A percentile compares a stretch with the other conserved stretches of the same genome.
Conservation (phyloP, 345 rosid species). For the Kandelia obovata region DNA sequence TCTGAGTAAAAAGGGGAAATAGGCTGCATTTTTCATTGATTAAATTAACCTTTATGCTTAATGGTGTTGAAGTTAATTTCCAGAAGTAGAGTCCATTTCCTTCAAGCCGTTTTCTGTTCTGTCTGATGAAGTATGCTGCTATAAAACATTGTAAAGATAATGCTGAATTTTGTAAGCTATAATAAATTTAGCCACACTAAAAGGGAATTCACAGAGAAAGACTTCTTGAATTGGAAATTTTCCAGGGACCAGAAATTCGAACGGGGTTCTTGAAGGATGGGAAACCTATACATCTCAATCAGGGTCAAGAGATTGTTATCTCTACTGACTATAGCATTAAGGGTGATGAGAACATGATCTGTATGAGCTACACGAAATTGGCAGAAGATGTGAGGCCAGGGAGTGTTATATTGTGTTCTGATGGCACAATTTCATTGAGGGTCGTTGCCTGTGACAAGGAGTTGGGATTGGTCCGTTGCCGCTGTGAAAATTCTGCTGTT, state of each 20-base stretch:
- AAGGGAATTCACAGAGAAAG: not conserved
- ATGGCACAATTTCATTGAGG: conserved; percentile 27
- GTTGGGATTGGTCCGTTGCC: conserved; percentile 23
- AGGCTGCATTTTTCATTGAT: not conserved
- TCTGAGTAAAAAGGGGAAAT: not conserved
- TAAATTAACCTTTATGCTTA: no score
- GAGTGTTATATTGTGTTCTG: conserved; percentile 31
- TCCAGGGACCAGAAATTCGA: conserved; percentile 27
- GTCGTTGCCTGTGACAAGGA: conserved; percentile 25
- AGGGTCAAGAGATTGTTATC: conserved; percentile 25
- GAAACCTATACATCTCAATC: conserved; percentile 22
- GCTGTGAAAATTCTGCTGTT: conserved; percentile 30
- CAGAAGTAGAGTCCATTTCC: not conserved
- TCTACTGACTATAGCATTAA: conserved; percentile 26
- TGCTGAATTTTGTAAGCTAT: not conserved
- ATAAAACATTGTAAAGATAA: not conserved
- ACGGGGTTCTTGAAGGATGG: conserved; percentile 28
- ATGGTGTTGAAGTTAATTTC: not conserved
- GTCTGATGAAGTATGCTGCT: not conserved
- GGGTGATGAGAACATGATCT: conserved; percentile 28
- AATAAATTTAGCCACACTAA: not conserved
- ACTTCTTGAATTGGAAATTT: not conserved
- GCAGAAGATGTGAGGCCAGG: conserved; percentile 33
- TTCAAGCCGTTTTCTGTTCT: not conserved
- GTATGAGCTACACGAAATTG: conserved; percentile 30